Percentiles rank a stretch among this genome's conserved stretches.
Evolutionary conservation across 1,284 basidiomycete genomes (phyloP).

Genomic region (Hemileia vastatrix): DNA sequence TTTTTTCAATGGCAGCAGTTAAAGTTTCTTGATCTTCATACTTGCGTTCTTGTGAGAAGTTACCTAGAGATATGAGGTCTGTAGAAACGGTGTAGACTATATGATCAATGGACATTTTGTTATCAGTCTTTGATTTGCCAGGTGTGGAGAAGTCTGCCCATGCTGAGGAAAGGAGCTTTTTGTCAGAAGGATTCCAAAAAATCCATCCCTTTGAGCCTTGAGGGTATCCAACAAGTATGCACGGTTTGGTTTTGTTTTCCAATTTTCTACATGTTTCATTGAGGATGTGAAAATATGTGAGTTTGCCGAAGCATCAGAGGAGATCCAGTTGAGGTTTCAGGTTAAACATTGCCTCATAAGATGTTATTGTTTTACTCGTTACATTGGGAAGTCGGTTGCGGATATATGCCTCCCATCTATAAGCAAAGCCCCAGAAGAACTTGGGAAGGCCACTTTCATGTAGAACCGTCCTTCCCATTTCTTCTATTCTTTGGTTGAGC

Average conservation of each 20-base stretch:
- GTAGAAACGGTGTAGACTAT: too few relatives aligned
- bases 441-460: not conserved
- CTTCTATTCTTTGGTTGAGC: not conserved
- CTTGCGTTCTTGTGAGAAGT: too few relatives aligned
- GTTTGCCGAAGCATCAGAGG: not conserved
- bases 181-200: not conserved
- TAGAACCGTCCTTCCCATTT: conserved; percentile 7
- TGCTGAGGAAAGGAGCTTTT: too few relatives aligned
- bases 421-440: conserved; percentile 2
- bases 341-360: not conserved
- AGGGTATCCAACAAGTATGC: not conserved
- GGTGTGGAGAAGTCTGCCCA: too few relatives aligned
- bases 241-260: not conserved
- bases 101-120: too few relatives aligned
- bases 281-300: not conserved
- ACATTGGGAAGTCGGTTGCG: conserved; percentile 7
- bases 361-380: not conserved
- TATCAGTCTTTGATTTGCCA: too few relatives aligned
- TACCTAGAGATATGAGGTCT: too few relatives aligned
- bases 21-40: too few relatives aligned
- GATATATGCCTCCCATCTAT: not conserved
- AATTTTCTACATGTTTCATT: conserved; percentile 1
- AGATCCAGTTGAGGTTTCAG: not conserved
- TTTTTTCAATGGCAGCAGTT: too few relatives aligned
- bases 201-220: not conserved